phyloP scores from a whole-genome alignment of 2,329 filamentous ascomycete species.

The Colletotrichum sp. region DNA sequence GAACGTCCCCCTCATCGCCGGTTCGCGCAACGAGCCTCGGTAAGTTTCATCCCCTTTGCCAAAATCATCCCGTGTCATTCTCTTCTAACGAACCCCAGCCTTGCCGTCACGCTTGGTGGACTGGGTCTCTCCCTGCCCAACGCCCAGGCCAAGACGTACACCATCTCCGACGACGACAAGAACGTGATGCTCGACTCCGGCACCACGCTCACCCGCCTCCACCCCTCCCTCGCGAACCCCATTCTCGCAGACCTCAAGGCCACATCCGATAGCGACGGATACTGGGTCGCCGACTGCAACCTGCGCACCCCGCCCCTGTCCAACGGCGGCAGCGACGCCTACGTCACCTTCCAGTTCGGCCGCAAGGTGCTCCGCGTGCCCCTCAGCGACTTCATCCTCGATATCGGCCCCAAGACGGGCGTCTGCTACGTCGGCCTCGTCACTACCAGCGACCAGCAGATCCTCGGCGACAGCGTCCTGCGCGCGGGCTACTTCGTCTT shows the following conservation, averaged over 20 bases:
- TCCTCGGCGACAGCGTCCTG: conserved; percentile 47
- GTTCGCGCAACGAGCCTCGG: conserved; percentile 35
- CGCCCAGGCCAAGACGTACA: conserved; percentile 24
- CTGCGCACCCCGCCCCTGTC: conserved; percentile 29
- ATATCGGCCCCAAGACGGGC: conserved; percentile 33
- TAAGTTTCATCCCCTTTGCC: conserved; percentile 19
- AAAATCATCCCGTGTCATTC: background rate
- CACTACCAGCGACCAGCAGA: conserved; percentile 44
- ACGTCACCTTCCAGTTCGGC: conserved; percentile 54
- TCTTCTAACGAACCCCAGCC: conserved; percentile 20
- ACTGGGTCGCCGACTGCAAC: conserved; percentile 49
- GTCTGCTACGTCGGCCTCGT: conserved; percentile 48
- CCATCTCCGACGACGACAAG: conserved; percentile 33
- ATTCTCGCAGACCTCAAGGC: conserved; percentile 50
- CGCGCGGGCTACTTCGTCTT: conserved; percentile 51
- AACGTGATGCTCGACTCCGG: conserved; percentile 58
- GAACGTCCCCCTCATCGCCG: conserved; percentile 46
- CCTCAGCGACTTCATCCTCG: conserved; percentile 55
- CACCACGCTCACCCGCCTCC: conserved; percentile 54
- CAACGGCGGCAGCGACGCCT: conserved; percentile 32
- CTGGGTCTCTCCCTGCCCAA: conserved; percentile 35
- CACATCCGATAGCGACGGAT: conserved; percentile 42
- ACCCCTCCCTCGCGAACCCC: conserved; percentile 42
- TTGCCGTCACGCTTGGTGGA: conserved; percentile 36
- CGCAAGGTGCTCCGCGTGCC: conserved; percentile 45